Conservation (phyloP, 495 filamentous ascomycete genomes). For the Penicillium angulare region DNA sequence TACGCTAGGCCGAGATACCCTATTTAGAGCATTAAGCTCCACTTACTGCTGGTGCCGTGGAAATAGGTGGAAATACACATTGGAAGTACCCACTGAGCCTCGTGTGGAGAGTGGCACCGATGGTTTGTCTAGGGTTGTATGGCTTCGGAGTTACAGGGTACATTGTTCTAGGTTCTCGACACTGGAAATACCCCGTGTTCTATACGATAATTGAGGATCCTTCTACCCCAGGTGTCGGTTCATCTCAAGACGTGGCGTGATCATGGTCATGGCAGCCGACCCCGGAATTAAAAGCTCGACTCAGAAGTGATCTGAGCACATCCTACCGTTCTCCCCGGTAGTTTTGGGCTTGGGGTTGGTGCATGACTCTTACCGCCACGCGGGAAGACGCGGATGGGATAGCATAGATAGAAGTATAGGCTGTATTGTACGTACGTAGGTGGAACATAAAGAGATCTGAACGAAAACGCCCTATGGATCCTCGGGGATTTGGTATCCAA, state of each 20-base stretch:
- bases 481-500: neutral
- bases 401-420: neutral
- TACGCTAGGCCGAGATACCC: slow-evolving; percentile 6
- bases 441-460: neutral
- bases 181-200: no score
- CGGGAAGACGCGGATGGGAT: slow-evolving; percentile 1
- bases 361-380: neutral
- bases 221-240: no score
- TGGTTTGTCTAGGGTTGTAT: no score
- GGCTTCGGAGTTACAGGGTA: no score
- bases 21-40: slow-evolving; percentile 14
- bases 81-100: neutral
- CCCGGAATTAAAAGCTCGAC: no score
- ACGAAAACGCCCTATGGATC: neutral
- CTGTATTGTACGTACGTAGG: no score
- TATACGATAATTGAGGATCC: no score
- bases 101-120: neutral
- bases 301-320: neutral
- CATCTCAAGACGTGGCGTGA: no score
- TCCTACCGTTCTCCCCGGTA: neutral
- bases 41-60: slow-evolving; percentile 9
- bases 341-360: neutral
- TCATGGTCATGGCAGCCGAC: no score
- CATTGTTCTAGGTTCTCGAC: no score
- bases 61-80: slow-evolving; percentile 1